Evolutionary conservation across 1,284 basidiomycete genomes (phyloP), one percentile per base, ranked within the genome.

Genomic region (Fomitopsis schrenkii): DNA sequence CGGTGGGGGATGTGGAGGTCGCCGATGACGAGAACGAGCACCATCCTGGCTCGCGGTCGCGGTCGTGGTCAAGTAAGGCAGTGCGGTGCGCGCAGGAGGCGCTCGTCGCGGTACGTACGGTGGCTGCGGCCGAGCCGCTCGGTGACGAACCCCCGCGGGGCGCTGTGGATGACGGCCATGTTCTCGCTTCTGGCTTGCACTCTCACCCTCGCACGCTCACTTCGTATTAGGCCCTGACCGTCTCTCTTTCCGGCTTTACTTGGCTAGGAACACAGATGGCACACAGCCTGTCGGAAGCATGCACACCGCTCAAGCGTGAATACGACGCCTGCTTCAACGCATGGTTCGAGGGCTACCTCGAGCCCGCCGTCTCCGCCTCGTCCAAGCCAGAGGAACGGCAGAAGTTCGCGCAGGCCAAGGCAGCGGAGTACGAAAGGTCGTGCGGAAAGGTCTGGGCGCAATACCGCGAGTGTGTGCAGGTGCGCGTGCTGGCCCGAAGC

Each of bases 261-360:
- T 46, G 44, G 44, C 19, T 46, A 10, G 9, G 19, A 10, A 26
- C 45, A 26, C 12, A 48, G 55, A 91, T 91, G 90, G 85, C 90
- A 2, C 80, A 86, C 64, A 89, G 87, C 68, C 80, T 97, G 33
- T 85, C 90, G 3, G 78, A 86, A 1, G 83, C 89, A 76, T 98
- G 96, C 76, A 97, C 95, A 3, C 90, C 91, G 0, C 82, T 95
- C 60, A 98, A 98, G 74, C 87, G 90, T 64, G 80, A 86, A 62
- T 98, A 97, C 74, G 95, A 98, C 75, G 78, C 89, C 0, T 98
- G 96, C 80, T 98, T 98, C 80, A 97, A 97, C 72, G 85, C 89
- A 7, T 98, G 95, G 96, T 95, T 98, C 70, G 94, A 95, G 72
- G 93, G 93, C 26, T 98, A 97, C 72, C 85, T 98, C 38, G 90